Percentiles rank a stretch among this genome's conserved stretches.
Conservation (phyloP, 2,329 filamentous ascomycete species). For the Ceratocystis destructans region DNA sequence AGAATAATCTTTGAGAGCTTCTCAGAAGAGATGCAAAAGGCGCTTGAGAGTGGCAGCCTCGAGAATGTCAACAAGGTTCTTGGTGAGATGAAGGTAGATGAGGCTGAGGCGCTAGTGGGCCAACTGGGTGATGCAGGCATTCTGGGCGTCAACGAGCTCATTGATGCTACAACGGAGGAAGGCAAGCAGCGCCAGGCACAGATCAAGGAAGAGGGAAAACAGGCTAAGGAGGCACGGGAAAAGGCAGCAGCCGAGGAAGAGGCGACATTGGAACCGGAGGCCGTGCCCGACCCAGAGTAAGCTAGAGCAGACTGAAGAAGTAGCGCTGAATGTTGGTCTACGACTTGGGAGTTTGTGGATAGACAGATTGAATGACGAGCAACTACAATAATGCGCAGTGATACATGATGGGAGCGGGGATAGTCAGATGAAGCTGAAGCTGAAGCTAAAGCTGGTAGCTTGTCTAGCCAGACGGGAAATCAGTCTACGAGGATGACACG, state of each 20-base stretch:
- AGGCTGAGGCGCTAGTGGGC: slow-evolving; percentile 73
- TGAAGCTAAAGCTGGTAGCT: no score
- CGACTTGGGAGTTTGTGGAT: not conserved
- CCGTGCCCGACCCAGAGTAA: slow-evolving; percentile 19
- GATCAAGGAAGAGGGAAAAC: slow-evolving; percentile 43
- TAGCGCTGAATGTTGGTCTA: not conserved
- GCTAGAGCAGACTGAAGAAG: not conserved
- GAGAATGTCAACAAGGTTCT: slow-evolving; percentile 49
- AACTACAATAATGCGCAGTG: not conserved
- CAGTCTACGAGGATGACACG: no score
- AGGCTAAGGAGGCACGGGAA: slow-evolving; percentile 17
- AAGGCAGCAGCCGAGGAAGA: not conserved
- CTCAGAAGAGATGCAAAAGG: slow-evolving; percentile 63
- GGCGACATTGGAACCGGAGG: not conserved
- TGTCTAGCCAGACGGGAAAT: no score
- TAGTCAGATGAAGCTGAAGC: no score
- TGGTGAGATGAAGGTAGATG: slow-evolving; percentile 75
- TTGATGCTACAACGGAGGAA: slow-evolving; percentile 85
- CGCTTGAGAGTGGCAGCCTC: slow-evolving; percentile 74
- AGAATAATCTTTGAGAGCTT: slow-evolving; percentile 75
- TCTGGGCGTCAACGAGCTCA: slow-evolving; percentile 79
- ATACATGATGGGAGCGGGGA: not conserved
- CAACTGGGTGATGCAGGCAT: slow-evolving; percentile 74
- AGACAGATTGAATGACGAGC: not conserved
- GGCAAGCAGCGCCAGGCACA: slow-evolving; percentile 65